Base-by-base conservation (phyloP, 805 yeast species). In the Kazachstania bromeliacearum region DNA sequence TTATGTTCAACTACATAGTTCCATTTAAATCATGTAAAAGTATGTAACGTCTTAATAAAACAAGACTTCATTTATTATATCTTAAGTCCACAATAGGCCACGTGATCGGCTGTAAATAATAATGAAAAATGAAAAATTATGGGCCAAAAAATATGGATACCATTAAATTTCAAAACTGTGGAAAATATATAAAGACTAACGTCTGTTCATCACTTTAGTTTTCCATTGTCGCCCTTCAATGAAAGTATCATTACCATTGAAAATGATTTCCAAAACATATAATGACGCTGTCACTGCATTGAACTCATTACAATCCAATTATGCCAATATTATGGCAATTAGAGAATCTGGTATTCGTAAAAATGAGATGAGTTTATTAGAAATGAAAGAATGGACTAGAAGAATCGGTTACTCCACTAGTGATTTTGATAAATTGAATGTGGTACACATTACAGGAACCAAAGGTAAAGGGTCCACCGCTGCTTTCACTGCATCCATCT, bases 401-500 rank as follows among this genome's bases (percentile, higher is more conserved):
- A 64, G 89, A 42, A 68, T 77, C 8, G 94, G 89, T 0, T 79
- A 80, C 48, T 48, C 60, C 22, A 76, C 83, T 2, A 47, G 62
- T 3, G 94, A 83, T 43, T 76, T 85, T 53, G 75, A 88, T 60
- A 68, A 60, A 41, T 58, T 92, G 48, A 88, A 88, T 48, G 70
- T 87, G 2, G 71, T 92, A 28, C 99, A 92, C 53, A 80, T 94
- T 25, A 88, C 99, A 0, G 99, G 99, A 15, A 92, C 99, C 1
- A 92, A 92, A 57, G 99, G 99, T 10, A 92, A 92, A 62, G 99
- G 99, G 1, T 87, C 96, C 0, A 89, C 97, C 0, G 89, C 96
- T 60, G 96, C 98, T 0, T 92, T 92, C 54, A 75, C 87, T 2
- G 83, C 84, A 50, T 76, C 92, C 2, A 85, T 94, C 27, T 59